Evolutionary conservation across 768 basidiomycete genomes (phyloP).

Genomic region (Rhodosporidiobolus odoratus): DNA sequence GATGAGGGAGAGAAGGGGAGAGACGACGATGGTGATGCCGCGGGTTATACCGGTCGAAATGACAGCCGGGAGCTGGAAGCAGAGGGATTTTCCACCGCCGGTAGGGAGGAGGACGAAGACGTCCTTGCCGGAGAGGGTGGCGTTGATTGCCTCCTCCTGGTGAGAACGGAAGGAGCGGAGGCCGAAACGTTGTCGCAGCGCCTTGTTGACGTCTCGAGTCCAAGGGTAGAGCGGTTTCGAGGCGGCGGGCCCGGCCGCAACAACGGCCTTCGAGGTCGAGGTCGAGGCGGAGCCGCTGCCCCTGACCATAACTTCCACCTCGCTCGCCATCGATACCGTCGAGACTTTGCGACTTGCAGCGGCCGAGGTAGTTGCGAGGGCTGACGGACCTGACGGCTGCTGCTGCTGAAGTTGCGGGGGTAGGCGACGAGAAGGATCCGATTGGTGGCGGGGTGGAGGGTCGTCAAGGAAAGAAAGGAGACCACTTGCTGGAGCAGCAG

Average conservation of each 20-base stretch:
- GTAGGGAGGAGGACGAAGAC: constrained; percentile 96
- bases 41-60: constrained; percentile 63
- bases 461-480: neutral
- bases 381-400: neutral
- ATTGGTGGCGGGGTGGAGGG: neutral
- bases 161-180: constrained; percentile 68
- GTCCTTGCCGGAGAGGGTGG: constrained; percentile 71
- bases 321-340: constrained; percentile 9
- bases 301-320: constrained; percentile 10
- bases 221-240: constrained; percentile 27
- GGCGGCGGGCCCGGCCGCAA: neutral
- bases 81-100: constrained; percentile 46
- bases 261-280: neutral
- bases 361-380: neutral
- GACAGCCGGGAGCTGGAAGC: constrained; percentile 75
- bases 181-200: constrained; percentile 59
- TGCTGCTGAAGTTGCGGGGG: neutral
- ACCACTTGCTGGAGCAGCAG: neutral
- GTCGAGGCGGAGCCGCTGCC: neutral
- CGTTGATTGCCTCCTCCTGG: constrained; percentile 79
- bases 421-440: constrained; percentile 3
- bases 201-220: constrained; percentile 54
- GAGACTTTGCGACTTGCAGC: constrained; percentile 1
- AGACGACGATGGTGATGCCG: constrained; percentile 84
- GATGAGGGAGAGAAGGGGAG: constrained; percentile 83